Evolutionary conservation across 768 basidiomycete genomes (phyloP).

Genomic region (Termitomyces sp.): DNA sequence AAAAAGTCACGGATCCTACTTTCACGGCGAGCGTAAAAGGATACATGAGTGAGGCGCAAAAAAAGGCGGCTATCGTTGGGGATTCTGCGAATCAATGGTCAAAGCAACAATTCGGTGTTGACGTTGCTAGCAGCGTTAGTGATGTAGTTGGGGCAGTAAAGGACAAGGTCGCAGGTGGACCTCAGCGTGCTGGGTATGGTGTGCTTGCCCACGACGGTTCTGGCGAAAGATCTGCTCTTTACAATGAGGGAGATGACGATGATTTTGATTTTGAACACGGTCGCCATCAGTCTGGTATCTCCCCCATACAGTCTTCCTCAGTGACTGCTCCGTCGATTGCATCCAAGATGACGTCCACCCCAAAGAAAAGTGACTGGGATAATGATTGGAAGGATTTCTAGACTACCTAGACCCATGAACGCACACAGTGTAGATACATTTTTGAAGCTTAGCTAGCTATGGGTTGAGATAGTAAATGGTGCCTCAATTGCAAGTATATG

Average conservation of each 20-base stretch:
- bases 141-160: slow-evolving; percentile 61
- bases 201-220: slow-evolving; percentile 39
- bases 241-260: slow-evolving; percentile 61
- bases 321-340: slow-evolving; percentile 3
- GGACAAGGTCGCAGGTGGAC: slow-evolving; percentile 46
- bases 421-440: neutral
- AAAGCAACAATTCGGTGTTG: slow-evolving; percentile 72
- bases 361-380: slow-evolving; percentile 59
- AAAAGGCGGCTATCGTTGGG: slow-evolving; percentile 55
- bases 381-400: slow-evolving; percentile 83
- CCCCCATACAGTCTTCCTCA: slow-evolving; percentile 11
- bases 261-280: slow-evolving; percentile 48
- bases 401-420: slow-evolving; percentile 9
- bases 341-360: slow-evolving; percentile 7
- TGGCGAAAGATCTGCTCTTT: slow-evolving; percentile 55
- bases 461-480: neutral
- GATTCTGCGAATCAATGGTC: slow-evolving; percentile 72
- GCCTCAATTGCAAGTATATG: neutral
- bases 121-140: slow-evolving; percentile 74
- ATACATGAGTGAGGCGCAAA: slow-evolving; percentile 66
- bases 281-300: slow-evolving; percentile 17
- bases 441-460: neutral
- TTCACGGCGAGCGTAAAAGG: slow-evolving; percentile 71
- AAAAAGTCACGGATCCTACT: slow-evolving; percentile 73
- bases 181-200: slow-evolving; percentile 46